Conservation (phyloP, 305 asterid species). For the Stenogyne calaminthoides region DNA sequence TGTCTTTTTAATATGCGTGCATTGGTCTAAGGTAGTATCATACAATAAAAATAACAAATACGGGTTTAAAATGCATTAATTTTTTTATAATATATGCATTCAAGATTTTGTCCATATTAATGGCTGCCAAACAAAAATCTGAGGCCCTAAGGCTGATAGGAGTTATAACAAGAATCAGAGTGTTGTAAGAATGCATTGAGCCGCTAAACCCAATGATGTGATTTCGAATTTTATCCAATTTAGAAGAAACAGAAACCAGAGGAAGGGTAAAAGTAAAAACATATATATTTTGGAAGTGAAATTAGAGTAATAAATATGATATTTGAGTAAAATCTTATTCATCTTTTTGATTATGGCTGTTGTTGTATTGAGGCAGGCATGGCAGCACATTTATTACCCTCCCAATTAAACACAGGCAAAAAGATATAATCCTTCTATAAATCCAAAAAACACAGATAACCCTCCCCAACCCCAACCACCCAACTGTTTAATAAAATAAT, state of each 20-base stretch:
- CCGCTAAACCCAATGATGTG: neutral
- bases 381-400: constrained; percentile 34
- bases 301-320: constrained; percentile 2
- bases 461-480: no score
- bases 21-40: no score
- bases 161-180: neutral
- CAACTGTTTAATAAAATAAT: no score
- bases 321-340: constrained; percentile 9
- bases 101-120: no score
- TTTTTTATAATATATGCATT: no score
- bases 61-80: no score
- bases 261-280: neutral
- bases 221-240: neutral
- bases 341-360: constrained; percentile 25
- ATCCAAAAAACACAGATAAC: constrained; percentile 43
- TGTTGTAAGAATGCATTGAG: neutral
- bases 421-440: constrained; percentile 41
- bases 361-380: constrained; percentile 24
- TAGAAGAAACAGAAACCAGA: neutral
- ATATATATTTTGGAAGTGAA: neutral
- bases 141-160: neutral
- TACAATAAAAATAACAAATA: no score
- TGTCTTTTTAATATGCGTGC: no score
- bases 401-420: constrained; percentile 38
- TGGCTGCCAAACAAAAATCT: neutral